Evolutionary conservation across 768 basidiomycete species (phyloP), one percentile per base, ranked within the genome.

Genomic region (Russula ochroleuca): DNA sequence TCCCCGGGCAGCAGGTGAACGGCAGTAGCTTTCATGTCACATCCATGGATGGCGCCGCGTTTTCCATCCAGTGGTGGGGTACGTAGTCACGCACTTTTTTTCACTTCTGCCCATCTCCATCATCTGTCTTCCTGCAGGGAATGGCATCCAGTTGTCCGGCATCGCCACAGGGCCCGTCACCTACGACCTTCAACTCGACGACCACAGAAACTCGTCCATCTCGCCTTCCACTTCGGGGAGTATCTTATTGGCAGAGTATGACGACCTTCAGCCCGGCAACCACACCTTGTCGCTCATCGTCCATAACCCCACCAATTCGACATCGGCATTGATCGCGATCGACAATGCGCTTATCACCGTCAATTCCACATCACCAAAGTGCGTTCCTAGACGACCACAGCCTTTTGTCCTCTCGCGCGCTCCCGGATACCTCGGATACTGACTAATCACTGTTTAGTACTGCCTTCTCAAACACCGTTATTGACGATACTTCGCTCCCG

Each of bases 11-110:
- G 57, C 72, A 75, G 47, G 86, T 84, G 15, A 76, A 74, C 45
- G 88, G 88, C 13, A 78, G 77, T 7, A 86, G 82, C 65, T 77
- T 75, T 31, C 89, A 91, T 69, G 76, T 83, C 61, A 90, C 89
- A n/a, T 78, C 81, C 10, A 75, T 71, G 61, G 71, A 87, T 69
- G 82, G 82, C 15, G 85, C 88, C 11, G 77, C 79, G 13, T 66
- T 90, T 11, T 73, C 78, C 51, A 69, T 91, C 53, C 71, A 70
- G 51, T 92, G 86, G 85, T 81, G 76, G 62, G 89, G 89, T 88
- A 69, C 65, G 81, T 76, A 11, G 3, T 58, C 41, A 41, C n/a
- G 13, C 49, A n/a, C 10, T n/a, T 21, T 47, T 53, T 28, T 21
- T 23, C 2, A 5, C 5, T 11, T 4, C 2, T 11, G 0, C 25